These are phyloP conservation scores for Sphagnum tenellum DNA, from an alignment of 225 moss, liverwort and hornwort species.

Conservation along the genomic window DNA sequence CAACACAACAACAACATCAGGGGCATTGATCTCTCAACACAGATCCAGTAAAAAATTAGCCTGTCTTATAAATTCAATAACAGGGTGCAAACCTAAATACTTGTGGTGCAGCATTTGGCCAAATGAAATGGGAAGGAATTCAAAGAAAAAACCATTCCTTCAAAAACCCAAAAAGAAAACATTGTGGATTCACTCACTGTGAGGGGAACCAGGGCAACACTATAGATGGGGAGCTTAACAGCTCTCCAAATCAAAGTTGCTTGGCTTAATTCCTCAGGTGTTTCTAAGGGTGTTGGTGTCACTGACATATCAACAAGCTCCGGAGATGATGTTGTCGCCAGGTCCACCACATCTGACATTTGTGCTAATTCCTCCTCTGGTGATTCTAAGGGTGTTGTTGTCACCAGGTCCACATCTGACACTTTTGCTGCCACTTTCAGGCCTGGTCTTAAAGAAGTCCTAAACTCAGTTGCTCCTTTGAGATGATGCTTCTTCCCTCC, in stretches of 20 bases:
- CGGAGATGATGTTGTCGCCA: no score
- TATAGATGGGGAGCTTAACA: conserved; percentile 70
- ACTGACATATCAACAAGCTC: no score
- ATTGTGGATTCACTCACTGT: conserved; percentile 31
- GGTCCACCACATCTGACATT: no score
- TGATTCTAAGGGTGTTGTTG: no score
- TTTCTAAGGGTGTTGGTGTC: no score
- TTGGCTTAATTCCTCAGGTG: conserved; percentile 29
- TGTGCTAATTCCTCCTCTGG: no score
- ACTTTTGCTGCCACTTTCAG: no score
- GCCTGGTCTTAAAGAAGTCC: no score
- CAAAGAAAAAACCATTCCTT: neutral
- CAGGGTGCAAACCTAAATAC: neutral
- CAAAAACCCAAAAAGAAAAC: neutral
- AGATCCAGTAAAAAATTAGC: no score
- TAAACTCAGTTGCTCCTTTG: no score
- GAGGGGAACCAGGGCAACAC: conserved; percentile 72
- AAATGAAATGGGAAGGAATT: neutral
- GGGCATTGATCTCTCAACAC: neutral
- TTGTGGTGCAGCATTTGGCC: neutral
- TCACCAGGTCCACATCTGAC: no score
- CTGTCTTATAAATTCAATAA: neutral
- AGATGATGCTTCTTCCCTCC: no score
- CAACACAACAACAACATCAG: neutral
- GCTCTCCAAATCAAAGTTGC: conserved; percentile 80